Evolutionary conservation across 176 grass and related monocot species (phyloP).

Genomic region (Phragmites australis): DNA sequence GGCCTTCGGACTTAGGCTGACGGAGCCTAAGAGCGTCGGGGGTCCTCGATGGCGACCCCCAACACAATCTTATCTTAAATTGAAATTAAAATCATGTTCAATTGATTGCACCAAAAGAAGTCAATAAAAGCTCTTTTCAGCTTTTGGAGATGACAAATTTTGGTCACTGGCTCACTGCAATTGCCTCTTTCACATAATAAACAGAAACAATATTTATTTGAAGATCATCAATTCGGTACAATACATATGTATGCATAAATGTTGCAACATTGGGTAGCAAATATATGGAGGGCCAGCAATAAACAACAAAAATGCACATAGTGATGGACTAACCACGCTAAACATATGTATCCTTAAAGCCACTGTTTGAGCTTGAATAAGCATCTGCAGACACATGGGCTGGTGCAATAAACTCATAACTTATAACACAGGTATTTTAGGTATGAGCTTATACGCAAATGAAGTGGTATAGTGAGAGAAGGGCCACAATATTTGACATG

Average conservation of each 20-base stretch:
- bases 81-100: background rate
- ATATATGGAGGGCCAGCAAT: background rate
- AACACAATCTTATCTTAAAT: background rate
- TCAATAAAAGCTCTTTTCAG: background rate
- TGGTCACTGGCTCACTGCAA: background rate
- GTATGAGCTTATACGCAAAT: background rate
- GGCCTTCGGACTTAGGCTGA: too few species aligned
- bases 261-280: background rate
- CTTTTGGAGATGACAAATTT: background rate
- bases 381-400: background rate
- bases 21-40: too few species aligned
- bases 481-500: background rate
- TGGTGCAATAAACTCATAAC: background rate
- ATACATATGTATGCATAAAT: background rate
- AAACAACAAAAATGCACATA: background rate
- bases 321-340: background rate
- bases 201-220: background rate
- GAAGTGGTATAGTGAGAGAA: background rate
- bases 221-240: background rate
- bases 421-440: background rate
- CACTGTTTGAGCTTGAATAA: conserved; percentile 6
- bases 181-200: background rate
- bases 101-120: background rate
- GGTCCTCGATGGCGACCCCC: too few species aligned
- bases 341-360: background rate